Evolutionary conservation across 345 rosid genomes (phyloP), one percentile per base, ranked within the genome.

Genomic region (Angophora floribunda): DNA sequence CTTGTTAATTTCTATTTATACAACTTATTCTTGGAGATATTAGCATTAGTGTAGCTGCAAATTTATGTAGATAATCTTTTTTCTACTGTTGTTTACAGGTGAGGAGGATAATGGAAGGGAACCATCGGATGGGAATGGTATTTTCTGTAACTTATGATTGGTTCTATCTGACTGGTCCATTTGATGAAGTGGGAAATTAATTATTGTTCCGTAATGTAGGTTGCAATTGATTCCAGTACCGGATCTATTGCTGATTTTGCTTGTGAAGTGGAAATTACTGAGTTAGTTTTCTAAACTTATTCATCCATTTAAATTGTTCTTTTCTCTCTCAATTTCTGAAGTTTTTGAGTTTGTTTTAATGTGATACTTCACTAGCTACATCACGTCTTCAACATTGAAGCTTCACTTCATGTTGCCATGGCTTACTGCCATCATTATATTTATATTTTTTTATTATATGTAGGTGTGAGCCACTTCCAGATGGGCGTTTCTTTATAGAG

Each of bases 51-150:
- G 6, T n/a, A 11, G 41, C 45, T n/a, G 51, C 6, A 50, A 11
- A 7, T 15, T 88, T 52, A 14, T 50, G 85, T 49, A 70, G 17
- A 13, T 78, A 17, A 82, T 26, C 52, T 16, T 57, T 70, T 80
- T 85, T 87, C 51, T 85, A 19, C 19, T 87, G 85, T 32, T 86
- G 49, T 16, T 85, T 86, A 90, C 88, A 95, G 99, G 97, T 96
- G 82, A 95, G 99, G 93, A 96, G 99, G 90, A 94, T 95, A 93
- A 96, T 98, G 99, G 98, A 98, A 90, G 99, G 99, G 85, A 96
- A 96, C 91, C 98, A 91, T 88, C 95, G 99, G 80, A 96, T 98
- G 98, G 99, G 99, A 94, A 96, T 98, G 99, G 99, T 98, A 87
- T 55, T 75, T 65, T 55, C 78, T 87, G 89, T 85, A 30, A 51